phyloP scores from a whole-genome alignment of 2,329 filamentous ascomycete species.

The Penicillium frequentans region DNA sequence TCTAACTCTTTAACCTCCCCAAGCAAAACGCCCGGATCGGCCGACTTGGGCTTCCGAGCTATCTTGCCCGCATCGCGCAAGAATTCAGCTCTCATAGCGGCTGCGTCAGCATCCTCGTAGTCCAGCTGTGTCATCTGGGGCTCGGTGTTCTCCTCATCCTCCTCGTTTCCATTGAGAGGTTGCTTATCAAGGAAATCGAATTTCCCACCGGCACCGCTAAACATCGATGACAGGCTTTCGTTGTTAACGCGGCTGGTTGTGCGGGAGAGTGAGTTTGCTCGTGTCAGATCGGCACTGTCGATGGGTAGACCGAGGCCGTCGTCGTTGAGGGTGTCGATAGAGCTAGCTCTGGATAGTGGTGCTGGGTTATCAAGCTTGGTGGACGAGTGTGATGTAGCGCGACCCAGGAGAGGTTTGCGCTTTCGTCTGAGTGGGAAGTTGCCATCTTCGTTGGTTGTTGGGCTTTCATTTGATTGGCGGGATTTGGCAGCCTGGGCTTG shows the following conservation, averaged over 20 bases:
- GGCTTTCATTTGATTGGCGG: conserved; percentile 24
- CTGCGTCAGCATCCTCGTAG: conserved; percentile 53
- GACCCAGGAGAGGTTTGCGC: conserved; percentile 40
- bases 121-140: conserved; percentile 49
- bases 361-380: conserved; percentile 21
- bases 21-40: conserved; percentile 20
- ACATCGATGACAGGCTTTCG: conserved; percentile 33
- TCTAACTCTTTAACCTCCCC: conserved; percentile 36
- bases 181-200: conserved; percentile 31
- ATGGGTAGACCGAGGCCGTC: conserved; percentile 40
- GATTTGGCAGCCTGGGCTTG: conserved; percentile 38
- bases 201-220: conserved; percentile 30
- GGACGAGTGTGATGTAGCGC: conserved; percentile 43
- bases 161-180: conserved; percentile 21
- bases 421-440: conserved; percentile 28
- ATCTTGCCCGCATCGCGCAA: conserved; percentile 48
- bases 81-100: conserved; percentile 57
- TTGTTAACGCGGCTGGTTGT: conserved; percentile 24
- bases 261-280: conserved; percentile 24
- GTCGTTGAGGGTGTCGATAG: conserved; percentile 51
- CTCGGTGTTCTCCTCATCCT: conserved; percentile 35
- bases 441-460: conserved; percentile 18
- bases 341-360: conserved; percentile 46
- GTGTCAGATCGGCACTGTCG: conserved; percentile 26
- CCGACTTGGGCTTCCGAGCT: conserved; percentile 31